These are phyloP conservation scores for Aspergillus felis DNA, from an alignment of 2,329 filamentous ascomycete genomes.

Conservation along the genomic window DNA sequence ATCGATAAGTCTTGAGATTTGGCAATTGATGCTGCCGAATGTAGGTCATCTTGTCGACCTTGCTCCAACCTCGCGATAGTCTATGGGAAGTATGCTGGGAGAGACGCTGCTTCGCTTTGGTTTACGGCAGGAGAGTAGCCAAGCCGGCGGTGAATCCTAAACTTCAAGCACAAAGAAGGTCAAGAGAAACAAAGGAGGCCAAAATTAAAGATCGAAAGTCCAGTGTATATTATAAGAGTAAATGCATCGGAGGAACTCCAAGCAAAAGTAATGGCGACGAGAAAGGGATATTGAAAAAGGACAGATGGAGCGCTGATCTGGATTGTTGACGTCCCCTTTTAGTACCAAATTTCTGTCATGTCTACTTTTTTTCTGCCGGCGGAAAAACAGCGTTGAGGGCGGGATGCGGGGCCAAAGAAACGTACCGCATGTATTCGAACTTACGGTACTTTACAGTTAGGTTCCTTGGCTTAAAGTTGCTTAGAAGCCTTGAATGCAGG, in stretches of 20 bases:
- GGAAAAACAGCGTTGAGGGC: slow-evolving; percentile 10
- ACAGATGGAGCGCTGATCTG: slow-evolving; percentile 2
- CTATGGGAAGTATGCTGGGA: background rate
- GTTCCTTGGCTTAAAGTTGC: too few species aligned
- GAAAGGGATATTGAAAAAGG: slow-evolving; percentile 5
- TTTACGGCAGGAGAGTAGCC: background rate
- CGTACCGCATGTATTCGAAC: background rate
- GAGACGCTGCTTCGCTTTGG: background rate
- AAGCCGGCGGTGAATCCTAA: background rate
- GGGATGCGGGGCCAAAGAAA: background rate
- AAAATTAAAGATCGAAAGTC: background rate
- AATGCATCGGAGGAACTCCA: background rate
- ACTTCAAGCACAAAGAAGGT: background rate
- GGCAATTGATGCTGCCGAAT: slow-evolving; percentile 87
- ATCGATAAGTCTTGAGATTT: slow-evolving; percentile 91
- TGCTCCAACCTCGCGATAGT: background rate
- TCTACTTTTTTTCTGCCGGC: slow-evolving; percentile 24
- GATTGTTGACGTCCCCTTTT: slow-evolving; percentile 4
- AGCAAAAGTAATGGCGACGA: slow-evolving; percentile 4
- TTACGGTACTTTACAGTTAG: background rate
- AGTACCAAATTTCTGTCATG: slow-evolving; percentile 6
- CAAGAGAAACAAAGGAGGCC: background rate
- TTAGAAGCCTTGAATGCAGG: background rate
- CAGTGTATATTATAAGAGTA: background rate
- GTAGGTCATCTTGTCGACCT: slow-evolving; percentile 71